Evolutionary conservation across 805 yeast species (phyloP), one percentile per base, ranked within the genome.

Genomic region (Torulaspora franciscae): DNA sequence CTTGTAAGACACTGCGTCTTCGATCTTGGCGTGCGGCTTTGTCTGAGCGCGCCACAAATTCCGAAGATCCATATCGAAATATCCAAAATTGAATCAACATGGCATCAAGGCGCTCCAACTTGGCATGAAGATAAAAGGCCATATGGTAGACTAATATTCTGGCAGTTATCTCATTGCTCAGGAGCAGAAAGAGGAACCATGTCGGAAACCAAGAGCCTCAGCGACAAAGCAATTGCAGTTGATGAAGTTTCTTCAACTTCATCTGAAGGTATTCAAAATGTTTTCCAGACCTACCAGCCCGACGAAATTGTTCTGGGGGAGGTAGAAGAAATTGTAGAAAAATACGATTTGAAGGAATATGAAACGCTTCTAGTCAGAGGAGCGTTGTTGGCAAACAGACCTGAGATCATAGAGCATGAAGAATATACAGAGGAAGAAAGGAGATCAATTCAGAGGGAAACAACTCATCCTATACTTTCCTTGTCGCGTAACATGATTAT

Each of bases 351-450:
- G 28, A 47, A 45, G 11, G 58, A 55, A 1, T 45, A 60, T 44
- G 40, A 48, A n/a, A 74, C 69, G 1, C 57, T 74, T 17, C 67
- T 76, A 51, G 66, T 67, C 7, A 64, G 72, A 35, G 85, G 81
- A 7, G 85, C 85, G 2, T 71, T 79, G 8, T 55, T 78, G 17
- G 84, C 85, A 2, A 72, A 80, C 51, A 61, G 69, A 34, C 79
- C 79, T 1, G 55, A 54, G 11, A 68, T 66, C 3, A 69, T 72
- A 49, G 71, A 73, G 38, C 65, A 72, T 1, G 62, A 62, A 11
- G 45, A 46, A 6, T 65, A 68, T 28, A 48, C 68, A 58, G 61
- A 54, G 51, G 51, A 57, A 2, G 75, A 70, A 38, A 50, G 52
- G 14, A 41, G 29, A n/a, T 42, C 51, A 6, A 49, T 71, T n/a